Percentiles rank a stretch among this genome's conserved stretches.
Evolutionary conservation across 2,329 filamentous ascomycete species (phyloP).

Genomic region (Leptosphaerulina australis): DNA sequence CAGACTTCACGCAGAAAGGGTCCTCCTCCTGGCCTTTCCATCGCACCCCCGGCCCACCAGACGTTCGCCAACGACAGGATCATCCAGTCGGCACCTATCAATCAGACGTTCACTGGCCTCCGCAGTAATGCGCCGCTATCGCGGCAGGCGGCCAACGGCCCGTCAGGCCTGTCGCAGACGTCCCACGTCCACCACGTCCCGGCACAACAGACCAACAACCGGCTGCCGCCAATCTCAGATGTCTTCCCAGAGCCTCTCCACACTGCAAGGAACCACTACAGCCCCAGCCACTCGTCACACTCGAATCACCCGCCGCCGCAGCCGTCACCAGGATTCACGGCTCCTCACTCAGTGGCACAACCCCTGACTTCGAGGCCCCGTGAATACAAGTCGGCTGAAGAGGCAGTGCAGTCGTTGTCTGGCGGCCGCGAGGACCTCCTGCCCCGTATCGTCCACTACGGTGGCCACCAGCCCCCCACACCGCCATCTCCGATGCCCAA

Average conservation of each 20-base stretch:
- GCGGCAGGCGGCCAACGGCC: slow-evolving; percentile 79
- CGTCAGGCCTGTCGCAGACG: slow-evolving; percentile 79
- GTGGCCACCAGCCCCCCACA: slow-evolving; percentile 89
- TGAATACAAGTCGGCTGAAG: slow-evolving; percentile 94
- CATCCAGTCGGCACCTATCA: slow-evolving; percentile 92
- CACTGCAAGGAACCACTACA: slow-evolving; percentile 57
- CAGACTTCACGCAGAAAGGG: slow-evolving; percentile 74
- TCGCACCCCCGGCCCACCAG: slow-evolving; percentile 90
- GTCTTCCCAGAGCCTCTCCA: slow-evolving; percentile 84
- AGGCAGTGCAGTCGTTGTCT: slow-evolving; percentile 87
- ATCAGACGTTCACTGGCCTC: slow-evolving; percentile 93
- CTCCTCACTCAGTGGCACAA: slow-evolving; percentile 55
- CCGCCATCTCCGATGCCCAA: slow-evolving; percentile 77
- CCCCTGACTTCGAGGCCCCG: slow-evolving; percentile 67
- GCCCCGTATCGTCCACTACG: slow-evolving; percentile 94
- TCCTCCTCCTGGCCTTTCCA: slow-evolving; percentile 86
- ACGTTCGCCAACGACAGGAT: slow-evolving; percentile 93
- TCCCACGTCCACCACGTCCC: slow-evolving; percentile 91
- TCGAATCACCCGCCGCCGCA: slow-evolving; percentile 70
- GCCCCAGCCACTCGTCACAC: slow-evolving; percentile 67
- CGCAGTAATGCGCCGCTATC: slow-evolving; percentile 68
- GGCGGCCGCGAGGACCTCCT: slow-evolving; percentile 91
- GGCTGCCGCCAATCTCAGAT: slow-evolving; percentile 90
- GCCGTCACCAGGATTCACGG: slow-evolving; percentile 77
- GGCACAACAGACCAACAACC: slow-evolving; percentile 86